Evolutionary conservation across 306 rosid genomes (phyloP), one percentile per base, ranked within the genome.

Genomic region (Bauhinia variegata): DNA sequence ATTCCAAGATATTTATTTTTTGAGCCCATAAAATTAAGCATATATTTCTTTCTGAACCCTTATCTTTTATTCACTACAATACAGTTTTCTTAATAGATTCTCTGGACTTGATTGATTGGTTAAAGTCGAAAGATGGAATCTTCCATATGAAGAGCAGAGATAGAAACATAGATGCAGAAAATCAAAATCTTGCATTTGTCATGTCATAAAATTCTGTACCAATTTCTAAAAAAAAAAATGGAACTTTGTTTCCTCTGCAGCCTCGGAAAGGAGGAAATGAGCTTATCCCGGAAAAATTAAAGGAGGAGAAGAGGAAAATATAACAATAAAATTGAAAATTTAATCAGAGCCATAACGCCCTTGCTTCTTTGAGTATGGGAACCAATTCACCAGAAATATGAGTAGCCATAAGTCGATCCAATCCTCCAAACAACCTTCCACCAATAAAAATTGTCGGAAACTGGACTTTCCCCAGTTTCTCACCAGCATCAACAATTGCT

Each of bases 331-430:
- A 8, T 8, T 4, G 53, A 51, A 7, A 4, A 50, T 8, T 8
- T 7, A 51, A 34, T 84, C 68, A 87, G 17, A 87, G 92, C 89
- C 92, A 87, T 37, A 87, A 65, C n/a, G 92, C 92, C 3, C 92
- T 84, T 2, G 89, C 89, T 48, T 84, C 52, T 76, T 84, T 87
- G 62, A 84, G 79, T 7, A 82, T 62, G 0, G 89, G 93, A 74
- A 87, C 72, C 83, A 87, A 73, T 57, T 87, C 89, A 3, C 89
- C 93, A 30, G 89, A 74, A 39, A 87, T 87, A 84, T 87, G 93
- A 50, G 89, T 65, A 7, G 89, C 88, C 84, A 87, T 82, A 13
- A 87, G 73, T 8, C 82, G 78, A 69, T 87, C 92, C 78, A 82
- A 60, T 4, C 92, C 89, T 30, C 92, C 92, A 49, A 82, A 84